Percentiles rank a stretch among this genome's conserved stretches.
These are phyloP conservation scores for Knufia petricola DNA, from an alignment of 2,329 filamentous ascomycete genomes.

Conservation along the genomic window DNA sequence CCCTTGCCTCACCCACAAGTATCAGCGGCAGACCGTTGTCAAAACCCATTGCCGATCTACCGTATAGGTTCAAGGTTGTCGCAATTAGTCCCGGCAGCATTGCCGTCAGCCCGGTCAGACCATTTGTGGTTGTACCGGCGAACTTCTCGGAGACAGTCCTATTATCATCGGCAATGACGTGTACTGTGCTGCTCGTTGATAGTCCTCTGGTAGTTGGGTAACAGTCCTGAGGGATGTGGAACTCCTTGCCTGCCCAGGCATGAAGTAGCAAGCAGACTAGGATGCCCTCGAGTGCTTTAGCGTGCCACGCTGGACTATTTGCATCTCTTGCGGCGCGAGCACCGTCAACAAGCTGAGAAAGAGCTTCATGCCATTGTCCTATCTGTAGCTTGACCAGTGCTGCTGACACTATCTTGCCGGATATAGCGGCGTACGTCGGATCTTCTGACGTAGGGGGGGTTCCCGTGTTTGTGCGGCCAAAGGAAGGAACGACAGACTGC, in stretches of 20 bases:
- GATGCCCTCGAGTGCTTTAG: slow-evolving; percentile 84
- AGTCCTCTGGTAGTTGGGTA: slow-evolving; percentile 6
- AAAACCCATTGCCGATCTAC: slow-evolving; percentile 42
- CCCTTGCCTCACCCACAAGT: slow-evolving; percentile 47
- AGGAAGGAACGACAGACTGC: not conserved
- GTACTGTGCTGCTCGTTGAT: slow-evolving; percentile 38
- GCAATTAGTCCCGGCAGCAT: slow-evolving; percentile 48
- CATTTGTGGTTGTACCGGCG: slow-evolving; percentile 27
- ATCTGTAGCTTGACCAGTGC: slow-evolving; percentile 51
- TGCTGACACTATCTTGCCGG: not conserved
- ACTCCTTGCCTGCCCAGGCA: slow-evolving; percentile 74
- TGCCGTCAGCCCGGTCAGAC: slow-evolving; percentile 42
- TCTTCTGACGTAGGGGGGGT: not conserved
- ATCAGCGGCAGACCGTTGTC: slow-evolving; percentile 45
- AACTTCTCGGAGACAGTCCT: slow-evolving; percentile 5
- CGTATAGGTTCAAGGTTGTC: slow-evolving; percentile 48
- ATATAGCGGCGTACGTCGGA: not conserved
- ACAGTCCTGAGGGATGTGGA: slow-evolving; percentile 31
- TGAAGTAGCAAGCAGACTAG: slow-evolving; percentile 73
- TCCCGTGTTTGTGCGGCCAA: not conserved
- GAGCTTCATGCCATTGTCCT: slow-evolving; percentile 79
- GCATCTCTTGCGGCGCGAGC: slow-evolving; percentile 65
- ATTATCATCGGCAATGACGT: slow-evolving; percentile 24
- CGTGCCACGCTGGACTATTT: slow-evolving; percentile 95
- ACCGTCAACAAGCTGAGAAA: slow-evolving; percentile 73